Evolutionary conservation across 371 early-diverging fungal species (phyloP), one percentile per base, ranked within the genome.

Genomic region (Hamiltosporidium tvaerminnensis): DNA sequence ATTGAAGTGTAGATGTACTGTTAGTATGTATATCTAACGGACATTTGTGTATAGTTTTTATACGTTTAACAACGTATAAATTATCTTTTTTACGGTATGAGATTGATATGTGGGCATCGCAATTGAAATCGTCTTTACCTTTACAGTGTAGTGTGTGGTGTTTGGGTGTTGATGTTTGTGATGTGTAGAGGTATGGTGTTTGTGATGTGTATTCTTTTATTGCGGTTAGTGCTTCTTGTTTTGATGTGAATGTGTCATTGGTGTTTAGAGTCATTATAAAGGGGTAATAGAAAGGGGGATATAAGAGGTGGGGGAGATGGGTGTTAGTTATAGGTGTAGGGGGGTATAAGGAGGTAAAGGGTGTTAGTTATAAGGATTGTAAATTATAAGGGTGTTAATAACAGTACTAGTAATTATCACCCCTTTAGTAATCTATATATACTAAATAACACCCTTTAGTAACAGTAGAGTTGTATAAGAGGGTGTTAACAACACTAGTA

Each of bases 31-130:
- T 23, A 44, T 9, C 67, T 37, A 61, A 56, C 1, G 75, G 72
- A 48, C 77, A 77, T 57, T 74, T 77, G 53, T 77, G 77, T 2
- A 38, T 60, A 33, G 70, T 57, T 49, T 72, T 74, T 23, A 74
- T 61, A 54, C 65, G 72, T 54, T 70, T 72, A 23, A 77, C 66
- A 16, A 66, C 57, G 64, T 63, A 77, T 32, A 57, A 37, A 30
- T 64, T 63, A 32, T 74, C 74, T 61, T 69, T 70, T 39, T 74
- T 74, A 39, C 66, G 60, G 47, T 58, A 65, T n/a, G 59, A 58
- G 32, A 71, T 61, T 32, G 56, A 62, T 55, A 77, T 70, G 2
- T 59, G 55, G 10, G 74, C 74, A 38, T 77, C 75, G 54, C 77
- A 77, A 9, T 64, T 62, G 60, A 70, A 70, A 23, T 70, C 68